Evolutionary conservation across 305 asterid genomes (phyloP).

Genomic region (Rubia occidens): DNA sequence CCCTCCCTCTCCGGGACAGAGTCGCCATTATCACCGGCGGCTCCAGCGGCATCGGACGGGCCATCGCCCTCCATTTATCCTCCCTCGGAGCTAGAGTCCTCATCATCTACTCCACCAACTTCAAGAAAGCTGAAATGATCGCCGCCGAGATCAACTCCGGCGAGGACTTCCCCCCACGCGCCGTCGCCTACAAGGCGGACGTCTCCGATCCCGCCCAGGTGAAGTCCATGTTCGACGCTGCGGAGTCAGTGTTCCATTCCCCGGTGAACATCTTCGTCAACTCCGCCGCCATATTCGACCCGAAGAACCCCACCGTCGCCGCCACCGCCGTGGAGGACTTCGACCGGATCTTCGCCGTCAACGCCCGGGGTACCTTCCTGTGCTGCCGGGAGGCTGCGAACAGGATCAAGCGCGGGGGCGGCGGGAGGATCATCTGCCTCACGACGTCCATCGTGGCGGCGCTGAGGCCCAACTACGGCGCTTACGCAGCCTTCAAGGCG

Average conservation of each 20-base stretch:
- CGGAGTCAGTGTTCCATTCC: slow-evolving; percentile 38
- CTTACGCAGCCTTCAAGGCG: slow-evolving; percentile 7
- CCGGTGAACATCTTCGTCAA: slow-evolving; percentile 42
- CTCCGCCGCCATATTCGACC: slow-evolving; percentile 39
- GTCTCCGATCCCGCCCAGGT: slow-evolving; percentile 50
- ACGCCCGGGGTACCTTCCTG: slow-evolving; percentile 48
- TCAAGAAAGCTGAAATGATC: slow-evolving; percentile 33
- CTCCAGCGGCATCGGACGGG: slow-evolving; percentile 67
- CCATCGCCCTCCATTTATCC: slow-evolving; percentile 52
- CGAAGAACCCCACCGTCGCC: slow-evolving; percentile 34
- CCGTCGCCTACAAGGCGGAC: slow-evolving; percentile 11
- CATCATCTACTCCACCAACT: slow-evolving; percentile 48
- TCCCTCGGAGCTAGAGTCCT: slow-evolving; percentile 49
- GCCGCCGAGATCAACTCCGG: slow-evolving; percentile 34
- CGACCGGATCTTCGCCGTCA: slow-evolving; percentile 35
- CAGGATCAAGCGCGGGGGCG: slow-evolving; percentile 47
- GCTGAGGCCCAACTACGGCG: slow-evolving; percentile 28
- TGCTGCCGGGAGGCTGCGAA: slow-evolving; percentile 54
- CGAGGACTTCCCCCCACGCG: neutral
- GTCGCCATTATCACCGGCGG: slow-evolving; percentile 67
- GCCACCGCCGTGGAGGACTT: slow-evolving; percentile 38
- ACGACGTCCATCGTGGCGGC: slow-evolving; percentile 43
- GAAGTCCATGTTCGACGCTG: slow-evolving; percentile 47
- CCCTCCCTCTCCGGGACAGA: slow-evolving; percentile 29
- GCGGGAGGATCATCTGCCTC: slow-evolving; percentile 53